These are phyloP conservation scores for Aspergillus homomorphus DNA, from an alignment of 495 filamentous ascomycete species.

Conservation along the genomic window DNA sequence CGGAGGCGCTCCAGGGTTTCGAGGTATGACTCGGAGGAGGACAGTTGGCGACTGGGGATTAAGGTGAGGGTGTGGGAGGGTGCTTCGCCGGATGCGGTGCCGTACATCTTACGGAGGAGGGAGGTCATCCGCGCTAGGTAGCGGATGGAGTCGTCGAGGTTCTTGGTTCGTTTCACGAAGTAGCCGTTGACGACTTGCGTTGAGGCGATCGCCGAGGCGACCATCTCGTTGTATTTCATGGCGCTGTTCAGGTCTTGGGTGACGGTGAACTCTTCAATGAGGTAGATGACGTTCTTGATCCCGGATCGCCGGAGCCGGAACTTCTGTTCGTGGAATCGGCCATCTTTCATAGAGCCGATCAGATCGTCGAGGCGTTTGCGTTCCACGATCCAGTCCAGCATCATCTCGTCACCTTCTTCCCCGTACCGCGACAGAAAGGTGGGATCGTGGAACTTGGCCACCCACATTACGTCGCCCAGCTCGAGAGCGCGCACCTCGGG, in stretches of 20 bases:
- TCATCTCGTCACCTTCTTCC: slow-evolving; percentile 68
- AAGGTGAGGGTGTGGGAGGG: slow-evolving; percentile 32
- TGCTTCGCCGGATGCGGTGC: slow-evolving; percentile 32
- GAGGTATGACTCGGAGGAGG: slow-evolving; percentile 66
- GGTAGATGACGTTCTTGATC: slow-evolving; percentile 71
- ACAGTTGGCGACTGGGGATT: slow-evolving; percentile 64
- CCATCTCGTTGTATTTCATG: slow-evolving; percentile 58
- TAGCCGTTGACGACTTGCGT: slow-evolving; percentile 81
- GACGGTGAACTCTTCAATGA: slow-evolving; percentile 72
- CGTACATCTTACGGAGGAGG: slow-evolving; percentile 64
- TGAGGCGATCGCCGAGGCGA: slow-evolving; percentile 71
- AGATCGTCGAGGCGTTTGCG: slow-evolving; percentile 82
- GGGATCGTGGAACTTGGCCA: slow-evolving; percentile 66
- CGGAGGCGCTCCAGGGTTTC: slow-evolving; percentile 57
- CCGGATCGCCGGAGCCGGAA: slow-evolving; percentile 71
- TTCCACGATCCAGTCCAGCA: slow-evolving; percentile 80
- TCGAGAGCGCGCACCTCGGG: slow-evolving; percentile 65
- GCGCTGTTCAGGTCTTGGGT: slow-evolving; percentile 35
- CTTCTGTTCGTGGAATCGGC: slow-evolving; percentile 83
- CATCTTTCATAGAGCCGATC: slow-evolving; percentile 75
- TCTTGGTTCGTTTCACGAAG: slow-evolving; percentile 74
- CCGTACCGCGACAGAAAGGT: slow-evolving; percentile 52
- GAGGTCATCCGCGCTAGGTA: slow-evolving; percentile 76
- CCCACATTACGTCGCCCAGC: slow-evolving; percentile 78
- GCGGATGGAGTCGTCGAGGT: slow-evolving; percentile 75